Evolutionary conservation across 2,329 filamentous ascomycete species (phyloP).

Genomic region (Trichoderma oligosporum): DNA sequence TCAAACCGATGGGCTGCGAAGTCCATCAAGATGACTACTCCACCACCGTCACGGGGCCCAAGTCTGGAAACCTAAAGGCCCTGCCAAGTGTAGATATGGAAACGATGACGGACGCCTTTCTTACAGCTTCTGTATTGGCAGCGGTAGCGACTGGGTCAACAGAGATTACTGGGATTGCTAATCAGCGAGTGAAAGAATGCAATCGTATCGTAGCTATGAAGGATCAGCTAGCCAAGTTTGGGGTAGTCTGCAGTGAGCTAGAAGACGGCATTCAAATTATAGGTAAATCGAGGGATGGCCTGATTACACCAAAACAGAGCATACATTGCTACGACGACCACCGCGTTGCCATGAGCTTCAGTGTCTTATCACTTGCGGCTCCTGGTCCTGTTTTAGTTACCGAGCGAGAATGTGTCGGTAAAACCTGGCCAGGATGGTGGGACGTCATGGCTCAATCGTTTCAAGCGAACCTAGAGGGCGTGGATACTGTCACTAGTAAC

Average conservation of each 20-base stretch:
- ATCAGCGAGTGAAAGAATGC: conserved; percentile 97
- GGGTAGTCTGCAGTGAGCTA: conserved; percentile 78
- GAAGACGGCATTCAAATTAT: conserved; percentile 86
- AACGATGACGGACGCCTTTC: conserved; percentile 97
- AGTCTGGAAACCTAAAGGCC: conserved; percentile 66
- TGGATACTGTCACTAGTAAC: conserved; percentile 47
- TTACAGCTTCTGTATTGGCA: conserved; percentile 89
- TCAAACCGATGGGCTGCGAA: conserved; percentile 87
- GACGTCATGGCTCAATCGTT: conserved; percentile 79
- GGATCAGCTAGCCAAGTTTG: conserved; percentile 89
- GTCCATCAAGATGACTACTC: conserved; percentile 81
- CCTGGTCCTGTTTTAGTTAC: conserved; percentile 71
- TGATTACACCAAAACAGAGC: conserved; percentile 57
- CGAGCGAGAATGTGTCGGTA: conserved; percentile 89
- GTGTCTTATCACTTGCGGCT: conserved; percentile 72
- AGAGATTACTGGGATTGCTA: conserved; percentile 88
- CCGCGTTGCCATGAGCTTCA: conserved; percentile 97
- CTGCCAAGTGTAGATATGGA: conserved; percentile 92
- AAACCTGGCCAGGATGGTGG: conserved; percentile 99
- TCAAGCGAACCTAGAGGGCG: conserved; percentile 69
- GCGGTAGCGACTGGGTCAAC: conserved; percentile 83
- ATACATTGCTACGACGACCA: conserved; percentile 97
- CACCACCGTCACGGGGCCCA: conserved; percentile 90
- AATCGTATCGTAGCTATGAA: conserved; percentile 96
- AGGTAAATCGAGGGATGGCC: conserved; percentile 46